These are phyloP conservation scores for Phaffomyces thermotolerans DNA, from an alignment of 805 yeast species.

Conservation along the genomic window DNA sequence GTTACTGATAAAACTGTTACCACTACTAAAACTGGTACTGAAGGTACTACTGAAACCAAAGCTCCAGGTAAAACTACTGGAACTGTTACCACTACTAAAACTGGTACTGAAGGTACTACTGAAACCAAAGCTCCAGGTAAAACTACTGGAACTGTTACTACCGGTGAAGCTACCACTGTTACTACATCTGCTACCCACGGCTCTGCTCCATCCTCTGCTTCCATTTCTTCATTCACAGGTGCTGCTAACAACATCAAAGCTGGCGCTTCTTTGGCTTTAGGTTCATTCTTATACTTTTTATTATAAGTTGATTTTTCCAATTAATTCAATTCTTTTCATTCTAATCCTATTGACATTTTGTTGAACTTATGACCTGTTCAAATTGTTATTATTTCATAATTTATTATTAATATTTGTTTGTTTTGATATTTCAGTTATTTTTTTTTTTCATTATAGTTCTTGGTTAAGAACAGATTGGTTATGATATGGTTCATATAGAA, in stretches of 20 bases:
- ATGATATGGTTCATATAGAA: not conserved
- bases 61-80: conserved; percentile 9
- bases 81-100: not conserved
- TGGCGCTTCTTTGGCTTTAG: conserved; percentile 22
- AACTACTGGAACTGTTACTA: conserved; percentile 1
- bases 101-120: conserved; percentile 1
- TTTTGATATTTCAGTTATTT: not conserved
- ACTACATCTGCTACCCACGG: conserved; percentile 1
- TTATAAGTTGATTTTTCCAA: conserved; percentile 13
- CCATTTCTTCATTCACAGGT: conserved; percentile 10
- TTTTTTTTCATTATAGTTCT: not conserved
- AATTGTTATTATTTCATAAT: not conserved
- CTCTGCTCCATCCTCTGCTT: conserved; percentile 1
- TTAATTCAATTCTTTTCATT: not conserved
- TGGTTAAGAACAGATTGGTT: not conserved
- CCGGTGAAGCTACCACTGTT: conserved; percentile 3
- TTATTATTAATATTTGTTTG: not conserved
- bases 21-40: not conserved
- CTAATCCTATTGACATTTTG: not conserved
- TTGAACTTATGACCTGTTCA: not conserved
- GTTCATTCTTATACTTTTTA: conserved; percentile 25
- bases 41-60: conserved; percentile 5
- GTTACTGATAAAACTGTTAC: not conserved
- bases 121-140: not conserved
- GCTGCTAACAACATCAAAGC: conserved; percentile 20